Percentiles rank a stretch among this genome's conserved stretches.
Evolutionary conservation across 805 yeast genomes (phyloP).

Genomic region (Hanseniaspora guilliermondii): DNA sequence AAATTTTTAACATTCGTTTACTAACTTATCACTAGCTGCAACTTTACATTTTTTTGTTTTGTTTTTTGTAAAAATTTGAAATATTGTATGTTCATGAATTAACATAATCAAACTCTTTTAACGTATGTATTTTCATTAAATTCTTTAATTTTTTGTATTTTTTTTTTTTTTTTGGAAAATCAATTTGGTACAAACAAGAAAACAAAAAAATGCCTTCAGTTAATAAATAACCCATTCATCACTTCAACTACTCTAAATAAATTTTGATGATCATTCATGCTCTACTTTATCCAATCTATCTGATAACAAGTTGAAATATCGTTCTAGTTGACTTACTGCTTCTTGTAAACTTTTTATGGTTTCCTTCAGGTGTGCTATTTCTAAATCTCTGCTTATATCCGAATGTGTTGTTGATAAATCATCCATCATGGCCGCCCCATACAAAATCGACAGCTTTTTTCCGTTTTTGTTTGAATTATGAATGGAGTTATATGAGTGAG

Average conservation of each 20-base stretch:
- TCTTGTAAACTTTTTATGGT: neutral
- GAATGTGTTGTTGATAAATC: neutral
- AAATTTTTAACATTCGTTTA: no score
- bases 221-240: neutral
- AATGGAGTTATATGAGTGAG: neutral
- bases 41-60: no score
- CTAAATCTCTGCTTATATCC: neutral
- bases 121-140: no score
- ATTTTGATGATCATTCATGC: neutral
- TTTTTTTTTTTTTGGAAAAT: no score
- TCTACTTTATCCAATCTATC: neutral
- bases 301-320: neutral
- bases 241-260: neutral
- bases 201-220: no score
- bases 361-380: constrained; percentile 1
- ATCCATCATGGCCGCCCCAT: constrained; percentile 11
- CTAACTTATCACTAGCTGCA: no score
- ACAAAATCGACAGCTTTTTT: constrained; percentile 6
- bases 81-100: no score
- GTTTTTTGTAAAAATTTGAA: no score
- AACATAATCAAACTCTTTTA: no score
- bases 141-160: no score
- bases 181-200: no score
- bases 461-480: neutral
- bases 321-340: neutral